phyloP scores from a whole-genome alignment of 139 green algal species.

The Raphidocelis subcapitata region DNA sequence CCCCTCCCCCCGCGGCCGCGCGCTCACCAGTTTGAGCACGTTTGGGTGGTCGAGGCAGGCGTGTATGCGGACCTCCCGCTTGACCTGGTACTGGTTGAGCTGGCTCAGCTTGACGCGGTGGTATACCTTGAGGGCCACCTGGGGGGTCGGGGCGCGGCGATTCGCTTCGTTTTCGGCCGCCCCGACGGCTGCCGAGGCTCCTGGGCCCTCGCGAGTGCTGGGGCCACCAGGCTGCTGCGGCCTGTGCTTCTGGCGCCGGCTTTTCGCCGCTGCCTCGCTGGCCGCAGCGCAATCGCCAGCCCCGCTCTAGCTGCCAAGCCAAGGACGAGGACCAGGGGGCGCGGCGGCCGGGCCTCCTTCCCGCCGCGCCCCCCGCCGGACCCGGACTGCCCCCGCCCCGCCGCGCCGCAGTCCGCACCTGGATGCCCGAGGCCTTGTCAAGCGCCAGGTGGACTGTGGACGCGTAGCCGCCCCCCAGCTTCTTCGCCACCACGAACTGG shows the following conservation, averaged over 20 bases:
- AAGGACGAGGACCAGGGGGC: not conserved
- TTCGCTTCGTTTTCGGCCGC: not conserved
- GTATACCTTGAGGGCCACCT: conserved; percentile 58
- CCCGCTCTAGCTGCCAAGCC: not conserved
- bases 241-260: too few relatives aligned
- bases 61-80: conserved; percentile 59
- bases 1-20: not conserved
- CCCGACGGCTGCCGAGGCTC: not conserved
- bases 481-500: conserved; percentile 47
- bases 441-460: conserved; percentile 55
- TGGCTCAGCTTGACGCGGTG: conserved; percentile 53
- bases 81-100: conserved; percentile 57
- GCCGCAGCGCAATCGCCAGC: too few relatives aligned
- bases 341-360: too few relatives aligned
- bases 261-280: too few relatives aligned
- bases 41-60: conserved; percentile 48
- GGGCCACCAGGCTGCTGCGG: not conserved
- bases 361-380: too few relatives aligned
- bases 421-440: conserved; percentile 30
- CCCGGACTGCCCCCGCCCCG: not conserved
- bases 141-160: not conserved
- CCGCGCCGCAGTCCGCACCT: too few relatives aligned
- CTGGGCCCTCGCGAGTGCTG: not conserved
- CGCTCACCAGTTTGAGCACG: conserved; percentile 54
- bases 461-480: conserved; percentile 54